Evolutionary conservation across 148 eudicot genomes (phyloP), one percentile per base, ranked within the genome.

Genomic region (Cornus suecica): DNA sequence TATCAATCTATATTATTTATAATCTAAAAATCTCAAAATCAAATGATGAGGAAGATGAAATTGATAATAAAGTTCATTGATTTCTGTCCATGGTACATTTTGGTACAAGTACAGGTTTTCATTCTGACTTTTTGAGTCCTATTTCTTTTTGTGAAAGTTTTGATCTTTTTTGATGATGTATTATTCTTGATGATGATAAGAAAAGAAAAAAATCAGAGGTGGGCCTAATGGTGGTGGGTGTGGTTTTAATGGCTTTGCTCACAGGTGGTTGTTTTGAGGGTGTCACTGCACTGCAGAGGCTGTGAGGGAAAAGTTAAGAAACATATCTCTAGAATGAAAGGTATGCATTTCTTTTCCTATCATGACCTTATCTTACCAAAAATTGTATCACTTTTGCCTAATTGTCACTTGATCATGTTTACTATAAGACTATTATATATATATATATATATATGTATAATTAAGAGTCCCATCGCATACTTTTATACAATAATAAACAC

Each of bases 211-310:
- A n/a, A n/a, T n/a, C 67, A 62, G 58, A 26, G 9, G 74, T 69
- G 74, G 78, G 66, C 34, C 73, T 30, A 28, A 52, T 54, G 18
- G 34, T 31, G 73, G 54, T 68, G 42, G 80, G 68, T 78, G 71
- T 63, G 79, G 69, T 54, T 60, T 78, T 72, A 78, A 68, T 65
- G 52, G 16, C 24, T 75, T 79, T 69, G 71, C 42, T 45, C n/a
- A 74, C 90, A 93, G 95, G 95, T 87, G 69, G 95, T 93, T 67
- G 93, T 90, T 72, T 76, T 93, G n/a, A 89, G 91, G 79, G 97
- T 93, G 52, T 93, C 97, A 60, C 83, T 93, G 14, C 97, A 93
- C 80, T 93, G 97, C 84, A 90, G 84, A 77, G 95, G 97, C 10
- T 93, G 97, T 76, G 97, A 87, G 52, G 85, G 86, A 68, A 93